A percentile compares a stretch with the other conserved stretches of the same genome.
phyloP scores from a whole-genome alignment of 192 early-diverging fungal species.

The Coemansia sp. region DNA sequence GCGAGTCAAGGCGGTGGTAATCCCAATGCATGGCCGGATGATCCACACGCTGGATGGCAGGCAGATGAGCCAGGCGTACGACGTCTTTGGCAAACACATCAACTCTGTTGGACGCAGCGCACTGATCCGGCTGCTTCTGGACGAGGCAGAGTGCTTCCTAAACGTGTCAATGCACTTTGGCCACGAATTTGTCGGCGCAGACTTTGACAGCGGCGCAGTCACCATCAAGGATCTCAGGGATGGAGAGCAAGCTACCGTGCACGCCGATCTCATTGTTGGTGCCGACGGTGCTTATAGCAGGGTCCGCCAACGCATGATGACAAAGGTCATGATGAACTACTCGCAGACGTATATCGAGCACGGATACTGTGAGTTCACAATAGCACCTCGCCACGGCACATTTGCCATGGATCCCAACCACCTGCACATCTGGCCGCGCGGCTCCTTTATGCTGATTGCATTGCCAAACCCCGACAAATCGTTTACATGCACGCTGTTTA shows the following conservation, averaged over 20 bases:
- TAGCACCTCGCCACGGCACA: conserved; percentile 67
- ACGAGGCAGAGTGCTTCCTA: conserved; percentile 62
- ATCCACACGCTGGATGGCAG: conserved; percentile 75
- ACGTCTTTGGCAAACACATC: conserved; percentile 86
- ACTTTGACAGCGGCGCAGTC: conserved; percentile 69
- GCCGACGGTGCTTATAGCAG: conserved; percentile 87
- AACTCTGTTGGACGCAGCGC: conserved; percentile 88
- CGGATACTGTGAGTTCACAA: conserved; percentile 89
- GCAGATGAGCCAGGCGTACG: conserved; percentile 81
- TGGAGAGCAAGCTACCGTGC: conserved; percentile 41
- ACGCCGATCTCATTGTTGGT: conserved; percentile 81
- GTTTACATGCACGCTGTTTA: conserved; percentile 96
- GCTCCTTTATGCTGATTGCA: conserved; percentile 97
- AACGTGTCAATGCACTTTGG: conserved; percentile 79
- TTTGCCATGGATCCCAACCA: conserved; percentile 89
- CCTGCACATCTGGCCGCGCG: conserved; percentile 96
- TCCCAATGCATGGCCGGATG: conserved; percentile 94
- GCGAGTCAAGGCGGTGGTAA: conserved; percentile 63
- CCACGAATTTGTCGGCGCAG: conserved; percentile 63
- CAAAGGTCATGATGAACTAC: conserved; percentile 77
- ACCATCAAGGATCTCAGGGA: conserved; percentile 30
- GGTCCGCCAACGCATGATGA: conserved; percentile 80
- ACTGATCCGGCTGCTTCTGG: conserved; percentile 80
- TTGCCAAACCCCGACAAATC: conserved; percentile 91
- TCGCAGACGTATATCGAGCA: conserved; percentile 88